Base-by-base conservation (phyloP, 129 eudicot species). In the Artemisia argyi region DNA sequence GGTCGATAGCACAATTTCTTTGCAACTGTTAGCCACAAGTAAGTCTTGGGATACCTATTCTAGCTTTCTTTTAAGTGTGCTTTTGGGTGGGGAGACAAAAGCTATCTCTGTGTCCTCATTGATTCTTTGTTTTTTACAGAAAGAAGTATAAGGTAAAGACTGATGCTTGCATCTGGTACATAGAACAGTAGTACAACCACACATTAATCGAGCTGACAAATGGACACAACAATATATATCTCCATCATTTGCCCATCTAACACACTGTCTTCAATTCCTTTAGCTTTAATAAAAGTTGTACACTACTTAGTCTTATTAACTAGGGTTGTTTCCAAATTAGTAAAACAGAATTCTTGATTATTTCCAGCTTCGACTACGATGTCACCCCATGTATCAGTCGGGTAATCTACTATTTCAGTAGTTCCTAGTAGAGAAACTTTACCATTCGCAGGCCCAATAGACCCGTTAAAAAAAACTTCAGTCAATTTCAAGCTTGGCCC, bases 111-210 rank as follows among this genome's bases (percentile, higher is more conserved):
- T 71, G 57, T 82, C 92, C 83, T 75, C 79, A 6, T 73, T 83
- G 26, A 85, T 85, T 55, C 90, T 72, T 75, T 94, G 97, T 80
- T 94, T 94, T 80, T 94, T 94, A 85, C 98, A 94, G 75, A 83
- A 90, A 55, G 89, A 81, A 69, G 85, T 73, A 48, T 96, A 96
- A 0, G 62, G 78, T n/a, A 85, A 73, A 48, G 97, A 81, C 50
- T 91, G 86, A 74, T 94, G 98, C 81, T 94, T 94, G 87, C 98
- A 94, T 80, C 85, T 90, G 15, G 89, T 90, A 71, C 98, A 97
- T 3, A 85, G 91, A 79, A 88, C 96, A 7, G 98, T 94, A 35
- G 90, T 94, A 32, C 98, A 97, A 26, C 73, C 91, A 68, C 98
- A 94, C 92, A 94, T 80, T n/a, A 87, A 84, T 16, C 93, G 92